A percentile compares a stretch with the other conserved stretches of the same genome.
Evolutionary conservation across 352 stramenopile species (phyloP).

Genomic region (Globisporangium rhizosaccharum): DNA sequence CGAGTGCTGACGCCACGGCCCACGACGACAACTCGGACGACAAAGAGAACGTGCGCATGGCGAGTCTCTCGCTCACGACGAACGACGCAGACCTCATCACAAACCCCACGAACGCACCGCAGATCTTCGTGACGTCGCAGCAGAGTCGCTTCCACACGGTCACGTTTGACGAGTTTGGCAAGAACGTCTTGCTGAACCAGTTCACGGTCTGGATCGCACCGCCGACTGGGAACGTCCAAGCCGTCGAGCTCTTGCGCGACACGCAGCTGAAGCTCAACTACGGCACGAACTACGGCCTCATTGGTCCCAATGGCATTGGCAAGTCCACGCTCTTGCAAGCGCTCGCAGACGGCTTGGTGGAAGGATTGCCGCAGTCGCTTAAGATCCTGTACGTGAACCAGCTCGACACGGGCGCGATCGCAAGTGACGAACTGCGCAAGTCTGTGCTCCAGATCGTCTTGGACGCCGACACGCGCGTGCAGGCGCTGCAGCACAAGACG

Average conservation of each 20-base stretch:
- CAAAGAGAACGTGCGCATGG: not conserved
- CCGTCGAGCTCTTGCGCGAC: conserved; percentile 54
- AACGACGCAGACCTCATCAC: not conserved
- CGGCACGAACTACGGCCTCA: conserved; percentile 72
- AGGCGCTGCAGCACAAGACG: conserved; percentile 32
- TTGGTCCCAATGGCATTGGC: conserved; percentile 79
- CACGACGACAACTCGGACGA: conserved; percentile 2
- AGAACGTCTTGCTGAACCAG: conserved; percentile 53
- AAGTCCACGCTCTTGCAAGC: conserved; percentile 94
- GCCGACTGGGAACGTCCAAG: conserved; percentile 5
- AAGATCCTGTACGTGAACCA: conserved; percentile 62
- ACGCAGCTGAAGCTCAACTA: conserved; percentile 75
- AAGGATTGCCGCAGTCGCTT: conserved; percentile 36
- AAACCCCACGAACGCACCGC: not conserved
- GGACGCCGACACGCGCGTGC: conserved; percentile 37
- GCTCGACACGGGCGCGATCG: conserved; percentile 40
- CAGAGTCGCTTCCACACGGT: conserved; percentile 61
- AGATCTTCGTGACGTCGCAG: conserved; percentile 35
- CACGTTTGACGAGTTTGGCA: conserved; percentile 54
- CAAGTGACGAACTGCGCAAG: conserved; percentile 13
- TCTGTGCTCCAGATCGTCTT: conserved; percentile 43
- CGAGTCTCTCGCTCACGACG: conserved; percentile 6
- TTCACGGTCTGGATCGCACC: conserved; percentile 40
- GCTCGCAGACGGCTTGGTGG: conserved; percentile 83
- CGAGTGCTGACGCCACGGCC: not conserved